Conservation (phyloP, 2,329 filamentous ascomycete genomes). For the Acarospora socialis region DNA sequence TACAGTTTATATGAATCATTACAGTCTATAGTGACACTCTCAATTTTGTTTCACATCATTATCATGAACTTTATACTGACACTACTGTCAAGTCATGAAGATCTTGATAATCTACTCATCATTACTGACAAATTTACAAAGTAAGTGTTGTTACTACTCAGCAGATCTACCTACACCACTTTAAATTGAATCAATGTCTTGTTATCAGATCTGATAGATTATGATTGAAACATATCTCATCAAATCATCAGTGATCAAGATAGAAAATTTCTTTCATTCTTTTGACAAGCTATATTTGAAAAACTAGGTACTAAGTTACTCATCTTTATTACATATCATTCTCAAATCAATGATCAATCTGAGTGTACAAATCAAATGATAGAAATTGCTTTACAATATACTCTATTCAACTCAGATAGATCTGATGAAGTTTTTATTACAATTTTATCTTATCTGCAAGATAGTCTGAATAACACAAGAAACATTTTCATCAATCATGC, state of each 20-base stretch:
- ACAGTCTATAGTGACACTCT: background rate
- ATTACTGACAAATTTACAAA: slow-evolving; percentile 6
- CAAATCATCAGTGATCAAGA: slow-evolving; percentile 3
- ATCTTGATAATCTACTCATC: background rate
- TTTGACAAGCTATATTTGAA: background rate
- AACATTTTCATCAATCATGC: too few relatives aligned
- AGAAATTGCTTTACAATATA: too few relatives aligned
- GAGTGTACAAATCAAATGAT: too few relatives aligned
- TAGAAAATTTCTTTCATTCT: background rate
- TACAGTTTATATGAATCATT: slow-evolving; percentile 1
- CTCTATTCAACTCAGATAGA: too few relatives aligned
- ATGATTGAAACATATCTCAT: background rate
- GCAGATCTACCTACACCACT: background rate
- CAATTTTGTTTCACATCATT: slow-evolving; percentile 1
- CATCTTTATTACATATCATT: too few relatives aligned
- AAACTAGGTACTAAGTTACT: too few relatives aligned
- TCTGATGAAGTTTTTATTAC: too few relatives aligned
- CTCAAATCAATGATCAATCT: too few relatives aligned
- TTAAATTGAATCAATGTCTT: background rate
- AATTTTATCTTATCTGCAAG: too few relatives aligned
- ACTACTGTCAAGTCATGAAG: too few relatives aligned
- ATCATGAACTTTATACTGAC: slow-evolving; percentile 2
- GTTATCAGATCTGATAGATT: background rate
- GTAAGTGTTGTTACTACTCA: background rate
- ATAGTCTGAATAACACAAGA: too few relatives aligned